These are phyloP conservation scores for Diaporthe sp. DNA, from an alignment of 2,329 filamentous ascomycete species.

Conservation along the genomic window DNA sequence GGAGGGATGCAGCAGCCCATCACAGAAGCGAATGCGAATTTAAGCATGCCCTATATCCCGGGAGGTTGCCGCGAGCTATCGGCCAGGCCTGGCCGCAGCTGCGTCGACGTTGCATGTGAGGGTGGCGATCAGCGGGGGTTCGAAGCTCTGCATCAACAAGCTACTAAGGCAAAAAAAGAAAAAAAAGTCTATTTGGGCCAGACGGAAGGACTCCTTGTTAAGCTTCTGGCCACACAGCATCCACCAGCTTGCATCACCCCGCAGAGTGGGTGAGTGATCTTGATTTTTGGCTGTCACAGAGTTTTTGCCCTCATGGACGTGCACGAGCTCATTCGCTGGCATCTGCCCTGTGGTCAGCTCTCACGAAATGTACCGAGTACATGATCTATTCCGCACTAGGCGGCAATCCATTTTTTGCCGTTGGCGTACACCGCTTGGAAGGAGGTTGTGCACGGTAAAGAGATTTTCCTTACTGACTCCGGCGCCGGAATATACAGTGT, in stretches of 20 bases:
- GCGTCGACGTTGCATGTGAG: constrained; percentile 1
- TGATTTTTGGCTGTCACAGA: not conserved
- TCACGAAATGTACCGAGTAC: not conserved
- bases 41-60: constrained; percentile 4
- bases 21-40: not conserved
- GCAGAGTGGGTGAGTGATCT: not conserved
- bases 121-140: not conserved
- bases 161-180: not conserved
- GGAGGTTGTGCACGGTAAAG: not conserved
- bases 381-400: too few species aligned
- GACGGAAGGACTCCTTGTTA: not conserved
- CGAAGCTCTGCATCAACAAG: not conserved
- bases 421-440: not conserved
- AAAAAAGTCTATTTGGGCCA: constrained; percentile 23
- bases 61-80: constrained; percentile 15
- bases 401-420: not conserved
- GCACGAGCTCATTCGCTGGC: not conserved
- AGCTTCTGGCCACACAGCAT: not conserved
- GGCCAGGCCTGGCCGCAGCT: not conserved
- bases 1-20: not conserved
- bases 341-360: not conserved
- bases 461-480: not conserved
- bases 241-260: not conserved
- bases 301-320: not conserved
- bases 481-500: too few species aligned